Percentiles rank a stretch among this genome's conserved stretches.
phyloP scores from a whole-genome alignment of 2,329 filamentous ascomycete genomes.

The Helotiales sp. region DNA sequence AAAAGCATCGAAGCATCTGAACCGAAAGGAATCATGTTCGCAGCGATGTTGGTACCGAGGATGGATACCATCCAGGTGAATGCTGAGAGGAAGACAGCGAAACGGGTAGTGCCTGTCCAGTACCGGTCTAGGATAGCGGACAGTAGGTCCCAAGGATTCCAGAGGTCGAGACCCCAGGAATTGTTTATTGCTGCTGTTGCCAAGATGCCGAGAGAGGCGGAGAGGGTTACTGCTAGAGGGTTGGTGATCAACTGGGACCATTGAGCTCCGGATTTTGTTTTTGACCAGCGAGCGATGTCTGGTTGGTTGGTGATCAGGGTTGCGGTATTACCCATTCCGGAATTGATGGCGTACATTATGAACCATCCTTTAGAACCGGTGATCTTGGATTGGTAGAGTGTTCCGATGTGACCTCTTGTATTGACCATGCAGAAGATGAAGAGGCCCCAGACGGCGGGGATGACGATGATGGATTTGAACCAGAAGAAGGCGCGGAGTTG shows the following conservation, averaged over 20 bases:
- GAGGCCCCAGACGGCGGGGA: constrained; percentile 39
- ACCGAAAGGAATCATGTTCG: constrained; percentile 54
- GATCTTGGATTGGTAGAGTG: constrained; percentile 24
- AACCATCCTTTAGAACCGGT: constrained; percentile 34
- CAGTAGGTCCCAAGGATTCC: constrained; percentile 49
- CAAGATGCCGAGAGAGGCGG: constrained; percentile 45
- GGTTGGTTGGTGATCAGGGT: constrained; percentile 44
- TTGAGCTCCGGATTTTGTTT: constrained; percentile 40
- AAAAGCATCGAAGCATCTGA: constrained; percentile 55
- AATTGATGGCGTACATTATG: constrained; percentile 42
- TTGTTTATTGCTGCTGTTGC: constrained; percentile 45
- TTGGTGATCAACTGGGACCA: constrained; percentile 44
- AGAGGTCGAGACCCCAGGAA: constrained; percentile 38
- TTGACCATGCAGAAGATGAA: constrained; percentile 43
- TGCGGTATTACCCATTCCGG: constrained; percentile 40
- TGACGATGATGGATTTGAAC: constrained; percentile 42
- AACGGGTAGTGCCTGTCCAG: constrained; percentile 39
- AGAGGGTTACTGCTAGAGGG: constrained; percentile 42
- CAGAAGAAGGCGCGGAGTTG: constrained; percentile 46
- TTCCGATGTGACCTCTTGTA: constrained; percentile 37
- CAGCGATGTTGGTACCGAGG: constrained; percentile 55
- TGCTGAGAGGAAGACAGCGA: constrained; percentile 47
- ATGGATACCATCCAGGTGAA: constrained; percentile 54
- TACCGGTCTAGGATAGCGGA: constrained; percentile 38
- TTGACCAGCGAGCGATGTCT: constrained; percentile 45